These are phyloP conservation scores for Naumovozyma dairenensis DNA, from an alignment of 805 yeast genomes.

Conservation along the genomic window DNA sequence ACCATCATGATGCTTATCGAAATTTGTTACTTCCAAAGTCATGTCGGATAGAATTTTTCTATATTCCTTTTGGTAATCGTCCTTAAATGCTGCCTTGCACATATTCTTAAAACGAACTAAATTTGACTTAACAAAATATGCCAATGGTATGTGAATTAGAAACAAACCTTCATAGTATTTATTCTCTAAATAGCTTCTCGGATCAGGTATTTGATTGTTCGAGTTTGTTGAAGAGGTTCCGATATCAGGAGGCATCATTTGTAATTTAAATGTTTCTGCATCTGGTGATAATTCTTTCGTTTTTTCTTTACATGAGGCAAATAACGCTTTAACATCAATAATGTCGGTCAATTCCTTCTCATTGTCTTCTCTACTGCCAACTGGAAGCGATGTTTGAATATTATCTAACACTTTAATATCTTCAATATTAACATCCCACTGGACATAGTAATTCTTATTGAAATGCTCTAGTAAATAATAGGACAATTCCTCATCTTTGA, in stretches of 20 bases:
- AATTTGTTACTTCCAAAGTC: conserved; percentile 29
- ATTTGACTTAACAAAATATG: conserved; percentile 40
- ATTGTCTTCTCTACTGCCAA: too few species aligned
- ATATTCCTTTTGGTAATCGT: conserved; percentile 8
- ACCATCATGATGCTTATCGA: conserved; percentile 35
- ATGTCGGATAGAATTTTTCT: conserved; percentile 25
- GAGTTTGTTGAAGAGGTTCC: neutral
- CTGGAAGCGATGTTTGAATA: too few species aligned
- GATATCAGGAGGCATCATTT: conserved; percentile 8
- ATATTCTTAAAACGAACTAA: conserved; percentile 37
- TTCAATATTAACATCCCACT: too few species aligned
- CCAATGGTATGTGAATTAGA: conserved; percentile 28
- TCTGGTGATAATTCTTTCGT: neutral
- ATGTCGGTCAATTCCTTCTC: too few species aligned
- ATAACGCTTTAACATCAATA: conserved; percentile 6
- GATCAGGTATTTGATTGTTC: conserved; percentile 5
- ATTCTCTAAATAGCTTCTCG: conserved; percentile 18
- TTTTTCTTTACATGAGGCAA: conserved; percentile 9
- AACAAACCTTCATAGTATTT: conserved; percentile 32
- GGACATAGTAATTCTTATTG: too few species aligned
- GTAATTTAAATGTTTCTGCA: neutral
- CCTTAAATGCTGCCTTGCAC: conserved; percentile 24
- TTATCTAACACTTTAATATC: too few species aligned
- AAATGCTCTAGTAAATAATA: too few species aligned
- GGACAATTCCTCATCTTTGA: too few species aligned